phyloP scores from a whole-genome alignment of 2,329 filamentous ascomycete genomes.

The Geosmithia putterillii region DNA sequence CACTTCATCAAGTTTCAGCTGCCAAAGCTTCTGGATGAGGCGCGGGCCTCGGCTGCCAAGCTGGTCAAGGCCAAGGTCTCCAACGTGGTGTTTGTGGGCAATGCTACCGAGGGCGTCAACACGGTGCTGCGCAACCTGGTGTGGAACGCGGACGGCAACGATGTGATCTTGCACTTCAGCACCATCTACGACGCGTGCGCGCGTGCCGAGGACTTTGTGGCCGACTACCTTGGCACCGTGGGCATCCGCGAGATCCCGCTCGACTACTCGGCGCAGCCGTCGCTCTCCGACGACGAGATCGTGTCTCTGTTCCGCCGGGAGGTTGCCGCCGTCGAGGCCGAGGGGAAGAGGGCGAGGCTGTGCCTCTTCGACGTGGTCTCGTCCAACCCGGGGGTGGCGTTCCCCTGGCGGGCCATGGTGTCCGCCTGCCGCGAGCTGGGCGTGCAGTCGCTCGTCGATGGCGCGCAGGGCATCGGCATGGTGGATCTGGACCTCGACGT shows the following conservation, averaged over 20 bases:
- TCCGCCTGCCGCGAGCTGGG: constrained; percentile 51
- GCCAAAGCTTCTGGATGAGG: constrained; percentile 48
- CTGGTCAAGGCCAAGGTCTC: constrained; percentile 53
- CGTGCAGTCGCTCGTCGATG: constrained; percentile 68
- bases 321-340: constrained; percentile 36
- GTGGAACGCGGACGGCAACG: constrained; percentile 57
- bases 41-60: constrained; percentile 54
- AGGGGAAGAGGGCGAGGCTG: constrained; percentile 51
- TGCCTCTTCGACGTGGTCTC: constrained; percentile 69
- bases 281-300: constrained; percentile 54
- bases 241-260: constrained; percentile 43
- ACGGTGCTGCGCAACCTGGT: constrained; percentile 64
- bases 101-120: constrained; percentile 70
- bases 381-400: constrained; percentile 63
- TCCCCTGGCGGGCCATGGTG: constrained; percentile 64
- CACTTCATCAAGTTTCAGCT: constrained; percentile 61
- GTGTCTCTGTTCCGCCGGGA: constrained; percentile 46
- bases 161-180: constrained; percentile 68
- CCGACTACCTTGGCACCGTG: constrained; percentile 48
- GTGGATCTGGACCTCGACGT: constrained; percentile 54
- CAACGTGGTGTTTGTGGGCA: constrained; percentile 65
- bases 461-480: constrained; percentile 75
- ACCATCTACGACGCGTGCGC: constrained; percentile 71
- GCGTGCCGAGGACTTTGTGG: constrained; percentile 57
- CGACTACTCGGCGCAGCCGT: constrained; percentile 58